A percentile compares a stretch with the other conserved stretches of the same genome.
Evolutionary conservation across 148 eudicot genomes (phyloP).

Genomic region (Polygonum maritimum): DNA sequence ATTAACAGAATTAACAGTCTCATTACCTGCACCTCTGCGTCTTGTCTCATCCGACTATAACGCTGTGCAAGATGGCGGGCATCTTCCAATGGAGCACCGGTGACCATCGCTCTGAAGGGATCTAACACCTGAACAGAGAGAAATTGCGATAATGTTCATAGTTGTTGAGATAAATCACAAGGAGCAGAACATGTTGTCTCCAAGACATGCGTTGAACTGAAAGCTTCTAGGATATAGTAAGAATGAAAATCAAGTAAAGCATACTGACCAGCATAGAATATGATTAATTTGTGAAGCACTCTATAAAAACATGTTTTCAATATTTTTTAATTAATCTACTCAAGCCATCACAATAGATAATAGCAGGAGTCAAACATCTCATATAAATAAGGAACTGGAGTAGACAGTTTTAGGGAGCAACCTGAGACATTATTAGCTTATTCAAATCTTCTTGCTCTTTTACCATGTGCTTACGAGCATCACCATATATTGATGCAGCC

Average conservation of each 20-base stretch:
- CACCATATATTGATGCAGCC: slow-evolving; percentile 89
- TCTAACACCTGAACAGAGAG: slow-evolving; percentile 57
- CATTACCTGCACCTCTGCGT: slow-evolving; percentile 88
- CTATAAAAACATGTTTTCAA: background rate
- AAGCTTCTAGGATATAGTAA: background rate
- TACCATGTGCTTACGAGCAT: slow-evolving; percentile 88
- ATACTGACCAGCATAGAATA: background rate
- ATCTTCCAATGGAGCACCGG: slow-evolving; percentile 86
- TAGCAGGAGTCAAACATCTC: background rate
- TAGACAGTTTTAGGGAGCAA: slow-evolving; percentile 7
- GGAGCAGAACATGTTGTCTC: background rate
- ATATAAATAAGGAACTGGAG: background rate
- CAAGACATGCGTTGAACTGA: background rate
- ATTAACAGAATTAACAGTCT: slow-evolving; percentile 12
- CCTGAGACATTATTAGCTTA: slow-evolving; percentile 62
- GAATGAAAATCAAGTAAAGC: background rate
- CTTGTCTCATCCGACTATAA: slow-evolving; percentile 96
- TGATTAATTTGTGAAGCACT: background rate
- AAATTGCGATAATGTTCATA: background rate
- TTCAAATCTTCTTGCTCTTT: slow-evolving; percentile 90
- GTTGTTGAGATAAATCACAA: background rate
- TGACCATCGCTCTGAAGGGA: slow-evolving; percentile 80
- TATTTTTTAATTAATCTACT: background rate
- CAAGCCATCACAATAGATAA: background rate
- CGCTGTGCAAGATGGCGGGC: slow-evolving; percentile 99